Evolutionary conservation across 768 basidiomycete species (phyloP).

Genomic region (Pleurotus eryngii): DNA sequence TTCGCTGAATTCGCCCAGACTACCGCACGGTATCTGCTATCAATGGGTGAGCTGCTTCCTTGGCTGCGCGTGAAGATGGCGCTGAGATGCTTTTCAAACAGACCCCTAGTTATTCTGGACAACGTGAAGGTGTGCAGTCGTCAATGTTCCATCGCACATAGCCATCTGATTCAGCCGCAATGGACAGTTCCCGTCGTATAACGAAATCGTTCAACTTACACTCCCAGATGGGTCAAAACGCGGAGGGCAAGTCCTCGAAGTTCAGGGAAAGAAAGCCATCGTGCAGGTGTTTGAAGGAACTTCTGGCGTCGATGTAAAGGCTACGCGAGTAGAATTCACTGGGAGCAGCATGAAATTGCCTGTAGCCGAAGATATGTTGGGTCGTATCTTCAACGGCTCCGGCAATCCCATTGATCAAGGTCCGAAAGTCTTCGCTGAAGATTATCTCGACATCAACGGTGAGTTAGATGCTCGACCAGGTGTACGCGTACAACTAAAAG

Average conservation of each 20-base stretch:
- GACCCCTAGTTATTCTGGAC: conserved; percentile 94
- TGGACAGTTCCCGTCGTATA: conserved; percentile 89
- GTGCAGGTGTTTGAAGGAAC: conserved; percentile 99
- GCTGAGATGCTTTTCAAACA: conserved; percentile 26
- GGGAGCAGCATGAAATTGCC: conserved; percentile 99
- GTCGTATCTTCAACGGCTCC: conserved; percentile 98
- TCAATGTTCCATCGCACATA: conserved; percentile 1
- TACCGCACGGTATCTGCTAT: conserved; percentile 98
- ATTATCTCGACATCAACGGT: conserved; percentile 99
- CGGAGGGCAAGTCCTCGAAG: conserved; percentile 96
- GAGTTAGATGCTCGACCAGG: conserved; percentile 23
- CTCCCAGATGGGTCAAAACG: conserved; percentile 93
- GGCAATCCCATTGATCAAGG: conserved; percentile 98
- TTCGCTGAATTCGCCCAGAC: conserved; percentile 46
- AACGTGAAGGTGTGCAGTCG: conserved; percentile 82
- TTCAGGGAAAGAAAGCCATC: conserved; percentile 97
- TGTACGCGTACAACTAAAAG: not conserved
- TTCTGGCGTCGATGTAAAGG: conserved; percentile 94
- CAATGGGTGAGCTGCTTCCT: conserved; percentile 67
- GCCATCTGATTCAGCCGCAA: conserved; percentile 1
- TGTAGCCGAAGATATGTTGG: conserved; percentile 98
- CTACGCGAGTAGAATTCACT: conserved; percentile 96
- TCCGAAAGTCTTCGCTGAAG: conserved; percentile 98
- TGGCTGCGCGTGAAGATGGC: not conserved
- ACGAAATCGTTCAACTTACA: conserved; percentile 95